phyloP scores from a whole-genome alignment of 805 yeast genomes.

The Barnettozyma californica region DNA sequence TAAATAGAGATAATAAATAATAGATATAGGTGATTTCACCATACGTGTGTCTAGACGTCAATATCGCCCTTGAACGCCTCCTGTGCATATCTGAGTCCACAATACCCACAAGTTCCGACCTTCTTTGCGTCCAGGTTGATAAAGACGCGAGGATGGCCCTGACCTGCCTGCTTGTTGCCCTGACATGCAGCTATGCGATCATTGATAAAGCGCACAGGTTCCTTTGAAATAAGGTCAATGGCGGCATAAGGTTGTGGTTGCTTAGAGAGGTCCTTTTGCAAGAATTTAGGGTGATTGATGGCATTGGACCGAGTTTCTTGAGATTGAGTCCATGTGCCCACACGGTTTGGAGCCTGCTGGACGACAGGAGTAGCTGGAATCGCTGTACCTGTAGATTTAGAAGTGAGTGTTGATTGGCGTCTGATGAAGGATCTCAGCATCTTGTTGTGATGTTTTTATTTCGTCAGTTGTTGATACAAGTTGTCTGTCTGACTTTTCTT shows the following conservation, averaged over 20 bases:
- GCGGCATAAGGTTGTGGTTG: slow-evolving; percentile 85
- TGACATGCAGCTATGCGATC: slow-evolving; percentile 73
- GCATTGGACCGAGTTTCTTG: slow-evolving; percentile 34
- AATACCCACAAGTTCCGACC: slow-evolving; percentile 72
- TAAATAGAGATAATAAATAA: slow-evolving; percentile 10
- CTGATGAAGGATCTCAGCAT: slow-evolving; percentile 3
- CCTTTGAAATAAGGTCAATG: slow-evolving; percentile 71
- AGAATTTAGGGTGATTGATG: slow-evolving; percentile 38
- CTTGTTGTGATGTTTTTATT: neutral
- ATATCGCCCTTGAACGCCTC: slow-evolving; percentile 16
- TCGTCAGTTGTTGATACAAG: neutral
- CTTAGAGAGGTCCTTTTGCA: slow-evolving; percentile 57
- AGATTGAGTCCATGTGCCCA: slow-evolving; percentile 61
- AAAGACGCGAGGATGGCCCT: slow-evolving; percentile 81
- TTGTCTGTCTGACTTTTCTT: neutral
- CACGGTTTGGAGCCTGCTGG: slow-evolving; percentile 75
- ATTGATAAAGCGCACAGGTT: slow-evolving; percentile 59
- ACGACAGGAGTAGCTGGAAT: slow-evolving; percentile 6
- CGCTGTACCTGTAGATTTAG: neutral
- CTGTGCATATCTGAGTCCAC: slow-evolving; percentile 58
- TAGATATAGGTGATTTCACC: neutral
- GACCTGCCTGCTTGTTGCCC: slow-evolving; percentile 66
- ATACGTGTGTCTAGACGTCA: neutral
- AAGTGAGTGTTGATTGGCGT: slow-evolving; percentile 6
- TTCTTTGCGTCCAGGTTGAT: slow-evolving; percentile 77